Percentiles rank a stretch among this genome's conserved stretches.
Evolutionary conservation across 164 flowering plant genomes (phyloP).

Genomic region (Vitis vinifera): ASM3070453v1 NC_081819.1:20419001-20419500

Average conservation of each 20-base stretch:
- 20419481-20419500: no score
- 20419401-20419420: no score
- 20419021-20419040: neutral
- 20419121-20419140: neutral
- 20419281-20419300: neutral
- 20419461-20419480: no score
- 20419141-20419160: neutral
- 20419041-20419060: neutral
- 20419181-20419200: neutral
- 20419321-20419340: no score
- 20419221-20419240: neutral
- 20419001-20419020: neutral
- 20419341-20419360: no score
- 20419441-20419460: no score
- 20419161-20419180: neutral
- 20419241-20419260: neutral
- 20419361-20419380: no score
- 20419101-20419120: no score
- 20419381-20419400: no score
- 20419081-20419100: neutral
- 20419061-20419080: neutral
- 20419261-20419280: neutral
- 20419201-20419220: neutral
- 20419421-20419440: no score
- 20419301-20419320: neutral